A percentile compares a stretch with the other conserved stretches of the same genome.
Evolutionary conservation across 1,139 yeast genomes (phyloP).

Genomic region (Blastobotrys ciferrii): DNA sequence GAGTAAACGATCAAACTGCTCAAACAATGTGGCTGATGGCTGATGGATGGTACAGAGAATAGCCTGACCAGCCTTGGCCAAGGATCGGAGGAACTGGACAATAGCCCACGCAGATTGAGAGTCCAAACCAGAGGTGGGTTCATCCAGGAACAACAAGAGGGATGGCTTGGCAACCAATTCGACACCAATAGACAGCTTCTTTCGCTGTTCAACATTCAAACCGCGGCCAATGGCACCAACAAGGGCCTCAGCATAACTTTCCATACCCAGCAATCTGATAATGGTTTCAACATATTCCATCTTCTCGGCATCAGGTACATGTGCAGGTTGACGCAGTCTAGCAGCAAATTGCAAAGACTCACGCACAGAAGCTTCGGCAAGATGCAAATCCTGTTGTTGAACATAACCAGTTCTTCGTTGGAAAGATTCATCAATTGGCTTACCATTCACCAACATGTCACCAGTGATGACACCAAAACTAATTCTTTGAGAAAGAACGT

Average conservation of each 20-base stretch:
- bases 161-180: constrained; percentile 58
- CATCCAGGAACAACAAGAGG: constrained; percentile 52
- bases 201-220: constrained; percentile 63
- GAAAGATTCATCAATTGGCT: constrained; percentile 50
- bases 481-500: constrained; percentile 57
- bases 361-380: constrained; percentile 56
- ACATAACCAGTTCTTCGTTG: constrained; percentile 64
- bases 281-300: constrained; percentile 59
- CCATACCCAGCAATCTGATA: constrained; percentile 56
- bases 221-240: constrained; percentile 60
- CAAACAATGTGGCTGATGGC: constrained; percentile 56
- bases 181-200: constrained; percentile 64
- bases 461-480: constrained; percentile 62
- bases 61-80: constrained; percentile 57
- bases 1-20: constrained; percentile 51
- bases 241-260: constrained; percentile 59
- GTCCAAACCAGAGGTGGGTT: constrained; percentile 60
- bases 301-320: constrained; percentile 50
- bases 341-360: constrained; percentile 64
- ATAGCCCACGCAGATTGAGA: constrained; percentile 61
- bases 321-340: constrained; percentile 52
- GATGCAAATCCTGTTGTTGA: constrained; percentile 64
- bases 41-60: constrained; percentile 58
- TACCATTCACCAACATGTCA: constrained; percentile 61
- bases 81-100: constrained; percentile 48